Evolutionary conservation across 2,329 filamentous ascomycete genomes (phyloP), one percentile per base, ranked within the genome.

Genomic region (Amauroascus niger): DNA sequence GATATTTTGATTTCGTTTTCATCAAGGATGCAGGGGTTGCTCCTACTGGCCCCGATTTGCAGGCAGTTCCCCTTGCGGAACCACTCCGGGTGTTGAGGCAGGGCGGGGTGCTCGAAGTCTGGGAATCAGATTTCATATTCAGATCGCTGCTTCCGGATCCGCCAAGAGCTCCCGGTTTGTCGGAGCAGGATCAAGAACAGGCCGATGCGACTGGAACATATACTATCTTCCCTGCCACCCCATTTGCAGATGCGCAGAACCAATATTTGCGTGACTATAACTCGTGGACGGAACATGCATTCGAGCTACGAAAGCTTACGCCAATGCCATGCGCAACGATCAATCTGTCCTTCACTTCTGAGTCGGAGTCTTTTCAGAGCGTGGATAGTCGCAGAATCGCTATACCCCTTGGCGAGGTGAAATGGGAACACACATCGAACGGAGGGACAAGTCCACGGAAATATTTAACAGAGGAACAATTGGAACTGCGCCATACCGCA

Each of bases 1-100:
- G 79, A 33, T 84, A 90, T 61, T 96, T 94, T 67, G 88, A 95
- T 66, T 77, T 95, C 39, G 79, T 97, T 62, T 88, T 95, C 76
- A 78, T 88, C 64, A 95, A 95, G 68, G 89, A 95, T 65, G 73
- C 88, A 63, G 84, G 82, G 52, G 75, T 93, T 58, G 79, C 81
- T n/a, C 76, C 84, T 6, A 79, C 79, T 24, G 71, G 79, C 43
- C 75, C 74, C 3, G 67, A 67, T 16, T 74, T 80, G 54, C 79
- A 82, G 32, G 73, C 78, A 1, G 66, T 68, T 22, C 71, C 80
- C n/a, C 66, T 83, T 55, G 84, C 87, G 59, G 88, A 96, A 65
- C 85, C 83, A 57, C 72, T 91, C 44, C 85, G 90, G 16, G 71
- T 95, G 11, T 74, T 95, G 33, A 82, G 79, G 59, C 83, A 86